Conservation (phyloP, 2,329 filamentous ascomycete species). For the Fusarium subglutinans region DNA sequence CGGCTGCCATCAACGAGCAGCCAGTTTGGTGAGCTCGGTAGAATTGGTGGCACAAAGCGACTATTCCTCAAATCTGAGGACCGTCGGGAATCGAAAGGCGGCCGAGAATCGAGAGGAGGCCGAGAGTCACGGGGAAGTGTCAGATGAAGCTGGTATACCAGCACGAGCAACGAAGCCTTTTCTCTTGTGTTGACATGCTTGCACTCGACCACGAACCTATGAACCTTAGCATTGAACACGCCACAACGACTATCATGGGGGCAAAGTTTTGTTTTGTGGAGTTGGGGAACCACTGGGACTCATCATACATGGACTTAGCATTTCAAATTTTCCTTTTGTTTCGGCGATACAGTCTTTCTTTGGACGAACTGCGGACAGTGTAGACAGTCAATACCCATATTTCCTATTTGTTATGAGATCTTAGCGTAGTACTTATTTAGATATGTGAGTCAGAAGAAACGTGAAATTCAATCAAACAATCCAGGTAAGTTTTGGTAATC, state of each 20-base stretch:
- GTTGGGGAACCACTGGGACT: conserved; percentile 36
- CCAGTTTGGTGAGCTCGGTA: conserved; percentile 74
- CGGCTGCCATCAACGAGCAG: conserved; percentile 41
- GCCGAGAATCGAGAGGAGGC: conserved; percentile 21
- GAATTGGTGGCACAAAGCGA: conserved; percentile 76
- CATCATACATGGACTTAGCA: conserved; percentile 37
- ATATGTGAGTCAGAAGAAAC: conserved; percentile 7
- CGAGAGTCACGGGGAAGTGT: conserved; percentile 33
- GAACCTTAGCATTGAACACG: conserved; percentile 27
- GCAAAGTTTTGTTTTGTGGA: conserved; percentile 39
- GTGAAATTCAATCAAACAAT: background rate
- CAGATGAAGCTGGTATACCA: conserved; percentile 19
- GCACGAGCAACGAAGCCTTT: conserved; percentile 11
- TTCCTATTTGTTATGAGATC: conserved; percentile 36
- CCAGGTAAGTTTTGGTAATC: background rate
- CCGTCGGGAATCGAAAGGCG: conserved; percentile 33
- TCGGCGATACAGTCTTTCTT: conserved; percentile 31
- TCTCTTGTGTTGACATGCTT: conserved; percentile 13
- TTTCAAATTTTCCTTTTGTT: conserved; percentile 31
- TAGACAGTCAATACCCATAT: conserved; percentile 46
- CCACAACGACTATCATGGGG: conserved; percentile 29
- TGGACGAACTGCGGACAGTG: conserved; percentile 40
- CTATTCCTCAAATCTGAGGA: conserved; percentile 62
- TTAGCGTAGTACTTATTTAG: background rate
- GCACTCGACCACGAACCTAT: conserved; percentile 21